Evolutionary conservation across 1,284 basidiomycete genomes (phyloP).

Genomic region (Naganishia liquefaciens): DNA sequence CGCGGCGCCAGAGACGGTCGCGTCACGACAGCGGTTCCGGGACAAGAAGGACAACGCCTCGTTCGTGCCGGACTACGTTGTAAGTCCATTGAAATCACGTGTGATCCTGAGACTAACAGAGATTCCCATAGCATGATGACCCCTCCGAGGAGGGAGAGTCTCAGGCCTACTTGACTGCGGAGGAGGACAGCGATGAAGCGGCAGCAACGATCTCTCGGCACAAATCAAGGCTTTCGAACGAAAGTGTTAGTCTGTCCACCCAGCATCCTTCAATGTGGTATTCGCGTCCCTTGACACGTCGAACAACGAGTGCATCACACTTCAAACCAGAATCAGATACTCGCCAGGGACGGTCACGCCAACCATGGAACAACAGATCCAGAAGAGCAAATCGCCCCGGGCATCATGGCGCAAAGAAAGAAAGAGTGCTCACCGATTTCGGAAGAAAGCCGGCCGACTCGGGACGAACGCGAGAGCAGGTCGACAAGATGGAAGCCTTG

Average conservation of each 20-base stretch:
- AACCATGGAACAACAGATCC: too few species aligned
- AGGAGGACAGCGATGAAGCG: conserved; percentile 1
- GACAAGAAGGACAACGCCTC: too few species aligned
- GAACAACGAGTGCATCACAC: background rate
- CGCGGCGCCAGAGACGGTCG: background rate
- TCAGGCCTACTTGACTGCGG: conserved; percentile 1
- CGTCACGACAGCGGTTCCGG: background rate
- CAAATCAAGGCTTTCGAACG: background rate
- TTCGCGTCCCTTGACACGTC: too few species aligned
- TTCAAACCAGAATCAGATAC: too few species aligned
- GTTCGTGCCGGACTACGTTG: too few species aligned
- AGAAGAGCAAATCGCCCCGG: background rate
- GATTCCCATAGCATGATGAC: too few species aligned
- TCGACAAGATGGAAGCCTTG: conserved; percentile 9
- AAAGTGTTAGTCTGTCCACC: background rate
- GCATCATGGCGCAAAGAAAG: background rate
- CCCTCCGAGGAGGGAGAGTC: background rate
- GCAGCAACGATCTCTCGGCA: too few species aligned
- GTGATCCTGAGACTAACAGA: too few species aligned
- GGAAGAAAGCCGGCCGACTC: background rate
- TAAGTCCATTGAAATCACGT: too few species aligned
- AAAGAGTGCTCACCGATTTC: too few species aligned
- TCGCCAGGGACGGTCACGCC: too few species aligned
- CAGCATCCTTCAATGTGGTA: too few species aligned
- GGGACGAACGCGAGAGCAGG: background rate